Conservation (phyloP, 495 filamentous ascomycete genomes). For the Aspergillus steynii region DNA sequence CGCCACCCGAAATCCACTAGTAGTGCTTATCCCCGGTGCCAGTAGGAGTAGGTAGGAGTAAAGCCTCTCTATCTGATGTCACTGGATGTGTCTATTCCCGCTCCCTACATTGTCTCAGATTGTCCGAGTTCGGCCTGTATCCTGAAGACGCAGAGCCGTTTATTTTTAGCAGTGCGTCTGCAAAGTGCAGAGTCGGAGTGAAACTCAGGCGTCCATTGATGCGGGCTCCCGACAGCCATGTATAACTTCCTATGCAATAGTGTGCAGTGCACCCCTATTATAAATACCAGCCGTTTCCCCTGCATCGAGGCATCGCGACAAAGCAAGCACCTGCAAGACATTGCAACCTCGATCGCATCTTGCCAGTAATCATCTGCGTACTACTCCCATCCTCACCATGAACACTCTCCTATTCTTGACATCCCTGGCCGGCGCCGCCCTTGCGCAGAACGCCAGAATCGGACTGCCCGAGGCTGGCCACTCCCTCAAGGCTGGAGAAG, state of each 20-base stretch:
- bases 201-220: neutral
- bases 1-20: neutral
- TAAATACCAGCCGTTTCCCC: neutral
- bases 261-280: neutral
- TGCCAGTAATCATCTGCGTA: neutral
- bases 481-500: conserved; percentile 19
- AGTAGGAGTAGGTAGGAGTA: neutral
- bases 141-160: neutral
- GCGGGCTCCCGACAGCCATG: neutral
- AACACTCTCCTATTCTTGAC: conserved; percentile 25
- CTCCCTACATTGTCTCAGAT: neutral
- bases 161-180: neutral
- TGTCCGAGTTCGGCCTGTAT: neutral
- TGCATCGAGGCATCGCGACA: neutral
- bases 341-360: neutral
- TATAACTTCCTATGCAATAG: neutral
- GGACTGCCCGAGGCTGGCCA: conserved; percentile 55
- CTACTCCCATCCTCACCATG: conserved; percentile 20
- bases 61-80: neutral
- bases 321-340: neutral
- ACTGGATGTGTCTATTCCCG: neutral
- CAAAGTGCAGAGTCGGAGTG: neutral
- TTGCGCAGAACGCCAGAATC: conserved; percentile 66
- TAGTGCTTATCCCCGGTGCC: neutral
- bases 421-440: conserved; percentile 42